Evolutionary conservation across 169 alveolate species (phyloP), one percentile per base, ranked within the genome.

Genomic region (Eimeria nieschulzi): DNA sequence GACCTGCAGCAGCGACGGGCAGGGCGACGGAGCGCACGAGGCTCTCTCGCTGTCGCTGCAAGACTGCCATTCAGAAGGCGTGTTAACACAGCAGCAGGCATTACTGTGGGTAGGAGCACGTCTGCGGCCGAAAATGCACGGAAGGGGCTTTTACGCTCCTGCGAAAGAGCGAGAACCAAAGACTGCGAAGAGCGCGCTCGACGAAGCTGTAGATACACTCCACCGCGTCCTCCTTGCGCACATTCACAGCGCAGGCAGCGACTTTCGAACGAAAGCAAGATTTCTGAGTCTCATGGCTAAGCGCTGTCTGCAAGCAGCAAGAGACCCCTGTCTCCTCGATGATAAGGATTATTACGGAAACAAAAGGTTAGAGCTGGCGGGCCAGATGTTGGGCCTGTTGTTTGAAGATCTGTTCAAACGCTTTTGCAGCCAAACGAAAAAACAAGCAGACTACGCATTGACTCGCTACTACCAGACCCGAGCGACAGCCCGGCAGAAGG

Each of bases 311-410:
- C 98, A 97, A 61, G 99, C 99, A 19, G 95, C 97, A 94, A 96
- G 96, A 68, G 99, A 97, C 87, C 98, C 97, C 54, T 94, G 97
- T 39, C 95, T 97, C 87, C 94, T 97, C 73, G 99, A 99, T 95
- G 99, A 99, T 94, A 97, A 98, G 93, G 99, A 99, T 94, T 99
- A 99, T 94, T 99, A 98, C 95, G 99, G 99, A 53, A 99, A 99
- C 95, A 99, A 99, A 96, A 97, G 99, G 92, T 96, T 99, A 87
- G 99, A 99, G 96, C 96, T 99, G 70, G 99, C 99, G 9, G 99
- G 99, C 5, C 98, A 98, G 95, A 95, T 99, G 90, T 96, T 99
- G n/a, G 96, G 99, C 7, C 96, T 99, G 61, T 95, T 99, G 64
- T 99, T 99, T 94, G 99, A 99, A 96, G 99, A 98, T 87, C 94